Evolutionary conservation across 352 stramenopile species (phyloP).

Genomic region (Globisporangium paddicum): DNA sequence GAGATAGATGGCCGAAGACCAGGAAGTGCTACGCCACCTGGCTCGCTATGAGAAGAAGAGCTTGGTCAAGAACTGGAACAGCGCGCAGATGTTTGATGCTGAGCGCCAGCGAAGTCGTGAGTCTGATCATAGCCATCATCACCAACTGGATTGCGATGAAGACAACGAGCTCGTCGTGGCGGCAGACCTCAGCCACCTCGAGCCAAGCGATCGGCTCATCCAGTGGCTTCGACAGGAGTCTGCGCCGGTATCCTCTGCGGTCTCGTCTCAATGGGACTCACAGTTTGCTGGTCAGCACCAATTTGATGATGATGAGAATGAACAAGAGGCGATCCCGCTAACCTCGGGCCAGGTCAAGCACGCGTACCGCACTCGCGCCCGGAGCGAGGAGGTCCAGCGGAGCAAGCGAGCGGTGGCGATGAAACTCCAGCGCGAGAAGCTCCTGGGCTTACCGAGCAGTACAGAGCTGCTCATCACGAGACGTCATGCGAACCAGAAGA

Average conservation of each 20-base stretch:
- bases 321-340: constrained; percentile 12
- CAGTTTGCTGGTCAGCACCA: neutral
- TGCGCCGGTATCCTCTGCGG: neutral
- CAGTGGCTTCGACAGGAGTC: constrained; percentile 9
- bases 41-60: constrained; percentile 33
- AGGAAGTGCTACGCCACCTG: constrained; percentile 13
- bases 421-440: constrained; percentile 7
- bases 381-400: constrained; percentile 24
- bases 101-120: neutral
- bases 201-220: constrained; percentile 10
- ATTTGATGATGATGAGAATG: neutral
- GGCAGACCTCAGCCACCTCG: neutral
- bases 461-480: neutral
- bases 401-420: constrained; percentile 11
- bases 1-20: constrained; percentile 11
- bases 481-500: neutral
- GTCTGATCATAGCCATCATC: neutral
- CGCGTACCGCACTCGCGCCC: constrained; percentile 31
- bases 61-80: constrained; percentile 28
- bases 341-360: constrained; percentile 43
- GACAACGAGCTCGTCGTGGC: neutral
- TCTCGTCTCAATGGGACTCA: neutral
- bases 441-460: neutral
- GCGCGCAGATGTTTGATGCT: neutral
- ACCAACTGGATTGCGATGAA: neutral